These are phyloP conservation scores for Aegle marmelos DNA, from an alignment of 345 rosid species.

Conservation along the genomic window DNA sequence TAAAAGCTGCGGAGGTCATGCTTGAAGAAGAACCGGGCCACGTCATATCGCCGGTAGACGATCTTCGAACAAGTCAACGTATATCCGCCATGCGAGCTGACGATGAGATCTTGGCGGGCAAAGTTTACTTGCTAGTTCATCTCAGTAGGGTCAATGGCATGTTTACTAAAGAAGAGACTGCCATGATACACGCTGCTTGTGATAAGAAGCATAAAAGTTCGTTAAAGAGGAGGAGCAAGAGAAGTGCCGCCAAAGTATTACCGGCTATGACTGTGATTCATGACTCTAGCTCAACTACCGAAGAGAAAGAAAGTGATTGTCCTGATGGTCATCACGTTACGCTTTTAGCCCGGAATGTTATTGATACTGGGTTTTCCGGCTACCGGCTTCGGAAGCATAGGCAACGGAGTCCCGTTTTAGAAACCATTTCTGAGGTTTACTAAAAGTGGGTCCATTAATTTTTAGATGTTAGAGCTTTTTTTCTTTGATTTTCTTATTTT, in stretches of 20 bases:
- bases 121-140: slow-evolving; percentile 31
- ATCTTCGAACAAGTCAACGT: slow-evolving; percentile 23
- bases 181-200: slow-evolving; percentile 10
- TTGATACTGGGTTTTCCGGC: background rate
- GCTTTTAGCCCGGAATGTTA: background rate
- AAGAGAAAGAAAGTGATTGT: background rate
- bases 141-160: slow-evolving; percentile 22
- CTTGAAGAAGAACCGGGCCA: slow-evolving; percentile 49
- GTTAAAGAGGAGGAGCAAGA: slow-evolving; percentile 9
- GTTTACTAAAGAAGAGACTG: slow-evolving; percentile 27
- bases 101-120: slow-evolving; percentile 36
- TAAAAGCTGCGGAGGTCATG: slow-evolving; percentile 50
- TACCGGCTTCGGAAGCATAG: slow-evolving; percentile 8
- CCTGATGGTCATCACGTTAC: too few relatives aligned
- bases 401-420: slow-evolving; percentile 39
- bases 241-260: slow-evolving; percentile 27
- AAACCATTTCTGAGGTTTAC: slow-evolving; percentile 33
- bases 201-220: slow-evolving; percentile 4
- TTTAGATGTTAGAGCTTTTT: too few relatives aligned
- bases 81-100: slow-evolving; percentile 37
- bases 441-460: too few relatives aligned
- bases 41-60: slow-evolving; percentile 23
- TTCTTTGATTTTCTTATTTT: too few relatives aligned
- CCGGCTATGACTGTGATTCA: slow-evolving; percentile 15
- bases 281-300: too few relatives aligned